Conservation (phyloP, 306 rosid species). For the Adenanthera pavonina region DNA sequence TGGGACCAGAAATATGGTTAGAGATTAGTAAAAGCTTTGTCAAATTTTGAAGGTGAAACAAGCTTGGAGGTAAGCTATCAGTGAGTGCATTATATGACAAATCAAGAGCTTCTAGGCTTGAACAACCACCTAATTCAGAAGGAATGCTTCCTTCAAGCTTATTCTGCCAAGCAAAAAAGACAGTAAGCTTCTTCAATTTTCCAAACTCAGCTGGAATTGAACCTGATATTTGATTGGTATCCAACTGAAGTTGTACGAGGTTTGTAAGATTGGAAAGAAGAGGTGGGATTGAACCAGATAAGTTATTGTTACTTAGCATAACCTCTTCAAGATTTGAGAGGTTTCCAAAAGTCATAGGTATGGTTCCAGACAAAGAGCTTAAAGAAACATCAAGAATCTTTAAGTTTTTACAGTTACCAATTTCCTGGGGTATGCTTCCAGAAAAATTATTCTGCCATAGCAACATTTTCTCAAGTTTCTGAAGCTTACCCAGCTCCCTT, state of each 20-base stretch:
- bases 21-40: conserved; percentile 79
- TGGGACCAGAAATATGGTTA: conserved; percentile 70
- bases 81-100: conserved; percentile 77
- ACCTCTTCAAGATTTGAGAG: conserved; percentile 78
- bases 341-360: conserved; percentile 71
- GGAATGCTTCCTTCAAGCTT: conserved; percentile 83
- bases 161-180: conserved; percentile 88
- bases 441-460: conserved; percentile 77
- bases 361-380: conserved; percentile 71
- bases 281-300: conserved; percentile 80
- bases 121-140: conserved; percentile 61
- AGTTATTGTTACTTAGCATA: conserved; percentile 82
- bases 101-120: conserved; percentile 75
- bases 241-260: conserved; percentile 80
- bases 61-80: conserved; percentile 66
- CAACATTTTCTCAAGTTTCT: conserved; percentile 71
- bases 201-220: conserved; percentile 74
- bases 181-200: conserved; percentile 56
- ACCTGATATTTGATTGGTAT: conserved; percentile 77
- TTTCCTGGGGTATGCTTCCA: conserved; percentile 71
- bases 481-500: conserved; percentile 71
- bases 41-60: conserved; percentile 75
- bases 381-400: conserved; percentile 71
- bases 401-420: conserved; percentile 74
- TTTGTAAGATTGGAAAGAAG: conserved; percentile 62